Conservation (phyloP, 441 rosid species). For the Jatropha podagrica region DNA sequence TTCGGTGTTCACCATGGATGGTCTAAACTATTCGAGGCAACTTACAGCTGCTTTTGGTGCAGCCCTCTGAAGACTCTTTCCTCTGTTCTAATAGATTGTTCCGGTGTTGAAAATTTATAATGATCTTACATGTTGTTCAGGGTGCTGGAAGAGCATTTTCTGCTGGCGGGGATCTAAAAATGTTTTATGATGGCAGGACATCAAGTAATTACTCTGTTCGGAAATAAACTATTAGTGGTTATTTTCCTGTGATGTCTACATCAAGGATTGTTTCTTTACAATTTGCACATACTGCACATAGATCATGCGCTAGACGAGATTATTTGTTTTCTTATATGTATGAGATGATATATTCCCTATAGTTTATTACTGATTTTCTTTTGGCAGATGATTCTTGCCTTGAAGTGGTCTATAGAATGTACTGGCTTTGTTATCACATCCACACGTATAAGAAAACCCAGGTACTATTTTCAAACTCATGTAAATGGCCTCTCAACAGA, state of each 20-base stretch:
- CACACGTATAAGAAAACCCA: slow-evolving; percentile 81
- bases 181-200: slow-evolving; percentile 78
- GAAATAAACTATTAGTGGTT: not conserved
- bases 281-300: not conserved
- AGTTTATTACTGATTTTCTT: slow-evolving; percentile 5
- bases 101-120: slow-evolving; percentile 1
- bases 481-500: not conserved
- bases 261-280: not conserved
- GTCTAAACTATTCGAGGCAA: not conserved
- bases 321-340: not conserved
- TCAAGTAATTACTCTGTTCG: slow-evolving; percentile 47
- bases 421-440: slow-evolving; percentile 91
- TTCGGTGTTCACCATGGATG: not conserved
- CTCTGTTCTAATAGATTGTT: not conserved
- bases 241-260: not conserved
- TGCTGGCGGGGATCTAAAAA: slow-evolving; percentile 91
- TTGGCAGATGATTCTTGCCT: slow-evolving; percentile 82
- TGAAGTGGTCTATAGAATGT: slow-evolving; percentile 91
- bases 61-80: not conserved
- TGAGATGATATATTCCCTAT: slow-evolving; percentile 9
- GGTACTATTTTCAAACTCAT: slow-evolving; percentile 32
- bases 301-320: not conserved
- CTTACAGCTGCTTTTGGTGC: not conserved
- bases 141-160: slow-evolving; percentile 94
- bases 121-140: slow-evolving; percentile 34